These are phyloP conservation scores for Penicillium sp. DNA, from an alignment of 2,329 filamentous ascomycete genomes.

Conservation along the genomic window DNA sequence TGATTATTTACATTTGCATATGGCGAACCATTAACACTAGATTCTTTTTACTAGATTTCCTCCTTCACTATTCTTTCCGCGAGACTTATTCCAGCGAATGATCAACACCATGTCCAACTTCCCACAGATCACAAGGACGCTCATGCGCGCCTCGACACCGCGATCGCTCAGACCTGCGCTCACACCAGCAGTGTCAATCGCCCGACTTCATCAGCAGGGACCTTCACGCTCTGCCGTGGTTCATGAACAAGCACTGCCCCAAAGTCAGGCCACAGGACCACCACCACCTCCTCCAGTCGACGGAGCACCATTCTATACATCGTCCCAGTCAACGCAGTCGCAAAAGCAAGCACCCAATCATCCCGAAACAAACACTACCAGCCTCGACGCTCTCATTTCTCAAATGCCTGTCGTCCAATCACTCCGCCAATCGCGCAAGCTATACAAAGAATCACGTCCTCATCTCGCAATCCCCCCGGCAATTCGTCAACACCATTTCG, in stretches of 20 bases:
- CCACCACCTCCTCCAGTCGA: background rate
- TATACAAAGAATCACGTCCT: constrained; percentile 68
- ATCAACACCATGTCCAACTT: constrained; percentile 8
- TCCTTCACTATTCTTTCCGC: background rate
- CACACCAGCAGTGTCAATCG: constrained; percentile 3
- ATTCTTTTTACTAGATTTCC: no score
- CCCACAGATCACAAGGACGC: constrained; percentile 6
- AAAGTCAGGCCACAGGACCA: constrained; percentile 6
- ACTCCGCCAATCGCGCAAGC: constrained; percentile 55
- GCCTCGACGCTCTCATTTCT: constrained; percentile 23
- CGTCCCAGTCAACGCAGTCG: background rate
- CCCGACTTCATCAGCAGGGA: constrained; percentile 18
- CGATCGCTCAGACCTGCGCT: background rate
- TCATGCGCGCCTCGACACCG: constrained; percentile 9
- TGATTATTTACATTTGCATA: no score
- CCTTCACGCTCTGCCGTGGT: constrained; percentile 19
- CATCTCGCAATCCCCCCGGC: constrained; percentile 72
- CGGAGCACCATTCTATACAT: constrained; percentile 5
- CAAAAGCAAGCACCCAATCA: background rate
- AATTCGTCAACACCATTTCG: constrained; percentile 67
- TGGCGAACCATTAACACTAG: no score
- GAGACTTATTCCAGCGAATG: background rate
- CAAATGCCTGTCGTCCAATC: constrained; percentile 61
- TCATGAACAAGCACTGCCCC: constrained; percentile 20
- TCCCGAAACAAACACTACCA: background rate